Base-by-base conservation (phyloP, 805 yeast genomes). In the Hanseniaspora pseudoguilliermondii region DNA sequence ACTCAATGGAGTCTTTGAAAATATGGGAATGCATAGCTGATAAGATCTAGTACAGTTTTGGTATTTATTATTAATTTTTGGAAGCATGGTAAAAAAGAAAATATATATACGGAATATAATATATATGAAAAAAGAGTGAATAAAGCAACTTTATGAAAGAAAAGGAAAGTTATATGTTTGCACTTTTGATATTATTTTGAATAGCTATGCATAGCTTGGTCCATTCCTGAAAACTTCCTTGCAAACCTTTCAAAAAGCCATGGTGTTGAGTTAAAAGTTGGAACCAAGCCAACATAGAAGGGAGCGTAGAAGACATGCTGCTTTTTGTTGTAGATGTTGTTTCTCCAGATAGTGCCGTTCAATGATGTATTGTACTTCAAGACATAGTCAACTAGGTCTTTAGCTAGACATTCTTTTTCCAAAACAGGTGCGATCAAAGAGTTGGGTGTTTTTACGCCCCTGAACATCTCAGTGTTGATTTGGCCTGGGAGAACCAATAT, bases 401-500 rank as follows among this genome's bases (percentile, higher is more conserved):
- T 62, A 0, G 96, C 95, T 16, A 89, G 83, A 58, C 74, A 74
- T 9, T 62, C 64, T 0, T 93, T 89, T 18, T 83, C 83, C 39
- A 90, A 71, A 58, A 84, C 86, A 0, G 97, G 97, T 0, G 97
- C 97, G 8, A 90, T 66, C 5, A 83, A 60, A 3, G 75, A 70
- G 11, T 86, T 81, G 0, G 97, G 96, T 0, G 96, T 84, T 34
- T 68, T 59, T 6, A 91, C 86, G 1, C 82, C 81, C 18, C 72
- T 71, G 66, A 91, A 91, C 87, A 91, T 77, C 2, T 66, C 62
- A 0, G 97, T 88, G 49, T 75, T 77, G 59, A 91, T 67, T 65
- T 91, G 97, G 0, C 97, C 97, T 0, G 96, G 95, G 61, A 93
- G 83, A 0, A 91, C 75, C 38, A 91, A 71, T 56, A 91, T 69